Conservation (phyloP, 2,329 filamentous ascomycete genomes). For the Ophiosphaerella herpotricha region DNA sequence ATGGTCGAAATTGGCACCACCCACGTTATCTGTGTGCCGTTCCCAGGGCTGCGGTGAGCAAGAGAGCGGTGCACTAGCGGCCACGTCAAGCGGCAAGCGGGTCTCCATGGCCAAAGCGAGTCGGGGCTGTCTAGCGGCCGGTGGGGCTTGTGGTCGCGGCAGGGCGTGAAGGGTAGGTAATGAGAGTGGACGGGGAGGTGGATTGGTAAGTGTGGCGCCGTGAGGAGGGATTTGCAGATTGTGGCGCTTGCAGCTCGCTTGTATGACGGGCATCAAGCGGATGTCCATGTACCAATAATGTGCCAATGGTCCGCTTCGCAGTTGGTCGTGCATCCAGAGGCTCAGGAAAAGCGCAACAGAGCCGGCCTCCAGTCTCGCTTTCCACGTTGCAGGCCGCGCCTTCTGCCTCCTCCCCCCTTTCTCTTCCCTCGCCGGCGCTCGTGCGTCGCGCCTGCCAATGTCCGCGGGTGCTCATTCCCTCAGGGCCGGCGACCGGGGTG, state of each 20-base stretch:
- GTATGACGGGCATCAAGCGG: slow-evolving; percentile 1
- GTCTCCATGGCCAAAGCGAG: slow-evolving; percentile 21
- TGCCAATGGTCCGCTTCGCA: no score
- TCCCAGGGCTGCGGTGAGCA: slow-evolving; percentile 18
- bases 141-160: slow-evolving; percentile 3
- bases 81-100: slow-evolving; percentile 32
- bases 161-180: slow-evolving; percentile 7
- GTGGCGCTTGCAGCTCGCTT: slow-evolving; percentile 16
- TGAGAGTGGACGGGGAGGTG: background rate
- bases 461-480: slow-evolving; percentile 23
- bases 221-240: slow-evolving; percentile 1
- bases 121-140: slow-evolving; percentile 22
- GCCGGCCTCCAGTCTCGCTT: no score
- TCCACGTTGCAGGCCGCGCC: no score
- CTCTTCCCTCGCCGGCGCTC: background rate
- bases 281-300: background rate
- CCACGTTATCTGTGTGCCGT: slow-evolving; percentile 18
- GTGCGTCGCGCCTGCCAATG: slow-evolving; percentile 11
- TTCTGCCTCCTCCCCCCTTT: no score
- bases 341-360: no score
- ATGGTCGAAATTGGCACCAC: slow-evolving; percentile 1
- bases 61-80: slow-evolving; percentile 33
- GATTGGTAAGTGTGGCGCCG: slow-evolving; percentile 8
- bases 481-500: slow-evolving; percentile 12
- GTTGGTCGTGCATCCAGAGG: background rate